Conservation (phyloP, 1,139 yeast species). For the Schizosaccharomyces versatilis region DNA sequence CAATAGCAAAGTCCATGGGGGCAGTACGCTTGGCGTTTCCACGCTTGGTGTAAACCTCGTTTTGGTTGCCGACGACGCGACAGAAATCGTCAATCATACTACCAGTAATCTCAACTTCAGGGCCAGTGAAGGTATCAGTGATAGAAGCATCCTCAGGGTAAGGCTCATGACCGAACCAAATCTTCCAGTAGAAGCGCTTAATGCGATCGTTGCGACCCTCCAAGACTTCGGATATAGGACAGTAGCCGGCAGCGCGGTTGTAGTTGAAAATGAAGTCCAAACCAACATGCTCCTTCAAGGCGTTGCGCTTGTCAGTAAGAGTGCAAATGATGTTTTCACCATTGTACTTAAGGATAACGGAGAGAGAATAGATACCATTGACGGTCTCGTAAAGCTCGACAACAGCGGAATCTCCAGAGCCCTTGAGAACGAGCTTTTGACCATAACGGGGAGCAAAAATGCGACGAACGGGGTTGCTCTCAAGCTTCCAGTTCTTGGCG, state of each 20-base stretch:
- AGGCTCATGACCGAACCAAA: conserved; percentile 65
- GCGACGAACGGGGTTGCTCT: conserved; percentile 54
- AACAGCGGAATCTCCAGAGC: conserved; percentile 32
- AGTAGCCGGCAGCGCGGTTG: conserved; percentile 71
- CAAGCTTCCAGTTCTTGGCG: conserved; percentile 68
- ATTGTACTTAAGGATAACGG: conserved; percentile 31
- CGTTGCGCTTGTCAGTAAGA: conserved; percentile 75
- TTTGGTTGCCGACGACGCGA: conserved; percentile 89
- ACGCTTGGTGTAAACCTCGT: conserved; percentile 85
- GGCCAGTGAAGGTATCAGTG: conserved; percentile 46
- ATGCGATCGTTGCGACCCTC: conserved; percentile 79
- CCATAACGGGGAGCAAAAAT: conserved; percentile 56
- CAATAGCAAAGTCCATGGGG: conserved; percentile 98
- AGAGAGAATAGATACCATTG: conserved; percentile 49
- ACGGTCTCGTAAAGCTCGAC: conserved; percentile 37
- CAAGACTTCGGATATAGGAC: conserved; percentile 81
- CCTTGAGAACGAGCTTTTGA: conserved; percentile 40
- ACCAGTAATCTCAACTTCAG: conserved; percentile 43
- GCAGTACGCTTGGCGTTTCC: conserved; percentile 64
- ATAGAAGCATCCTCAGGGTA: conserved; percentile 35
- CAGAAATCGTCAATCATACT: conserved; percentile 77
- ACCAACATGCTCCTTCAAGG: conserved; percentile 49
- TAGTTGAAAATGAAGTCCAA: conserved; percentile 60
- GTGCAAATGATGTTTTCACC: conserved; percentile 37
- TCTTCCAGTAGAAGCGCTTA: conserved; percentile 88